Evolutionary conservation across 2,329 filamentous ascomycete genomes (phyloP).

Genomic region (Fusarium sp.): DNA sequence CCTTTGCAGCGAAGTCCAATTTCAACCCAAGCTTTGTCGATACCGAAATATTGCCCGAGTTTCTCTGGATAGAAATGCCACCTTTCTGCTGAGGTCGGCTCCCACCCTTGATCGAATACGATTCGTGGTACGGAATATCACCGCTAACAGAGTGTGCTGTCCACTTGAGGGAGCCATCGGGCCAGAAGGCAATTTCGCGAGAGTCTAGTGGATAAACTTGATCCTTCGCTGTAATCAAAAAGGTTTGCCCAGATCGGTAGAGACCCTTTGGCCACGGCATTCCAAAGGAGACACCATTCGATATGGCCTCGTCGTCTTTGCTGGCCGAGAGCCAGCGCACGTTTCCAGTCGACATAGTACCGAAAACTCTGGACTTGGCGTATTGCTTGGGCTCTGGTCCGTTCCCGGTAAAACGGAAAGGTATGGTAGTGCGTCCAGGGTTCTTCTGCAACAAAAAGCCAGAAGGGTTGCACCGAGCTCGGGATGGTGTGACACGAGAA

Average conservation of each 20-base stretch:
- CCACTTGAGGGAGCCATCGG: slow-evolving; percentile 74
- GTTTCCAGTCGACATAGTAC: slow-evolving; percentile 24
- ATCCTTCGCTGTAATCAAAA: slow-evolving; percentile 19
- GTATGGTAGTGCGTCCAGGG: not conserved
- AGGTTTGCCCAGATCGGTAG: slow-evolving; percentile 29
- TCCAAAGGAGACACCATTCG: slow-evolving; percentile 34
- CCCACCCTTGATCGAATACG: slow-evolving; percentile 57
- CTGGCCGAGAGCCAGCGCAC: slow-evolving; percentile 25
- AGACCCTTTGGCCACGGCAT: slow-evolving; percentile 38
- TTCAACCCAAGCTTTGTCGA: slow-evolving; percentile 16
- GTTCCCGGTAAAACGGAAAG: not conserved
- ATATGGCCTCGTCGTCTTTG: not conserved
- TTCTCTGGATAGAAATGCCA: not conserved
- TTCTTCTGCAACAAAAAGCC: no score
- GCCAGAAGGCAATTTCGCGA: slow-evolving; percentile 58
- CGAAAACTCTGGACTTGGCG: not conserved
- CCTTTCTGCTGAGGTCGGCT: not conserved
- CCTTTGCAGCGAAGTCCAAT: slow-evolving; percentile 9
- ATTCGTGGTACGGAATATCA: slow-evolving; percentile 55
- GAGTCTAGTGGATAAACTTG: slow-evolving; percentile 25
- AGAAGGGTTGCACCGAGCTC: no score
- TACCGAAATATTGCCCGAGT: not conserved
- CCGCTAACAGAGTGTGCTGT: slow-evolving; percentile 69
- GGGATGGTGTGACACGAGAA: no score
- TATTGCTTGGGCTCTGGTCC: no score